Base-by-base conservation (phyloP, 73 alveolate species). In the Urostyla sp. region DNA sequence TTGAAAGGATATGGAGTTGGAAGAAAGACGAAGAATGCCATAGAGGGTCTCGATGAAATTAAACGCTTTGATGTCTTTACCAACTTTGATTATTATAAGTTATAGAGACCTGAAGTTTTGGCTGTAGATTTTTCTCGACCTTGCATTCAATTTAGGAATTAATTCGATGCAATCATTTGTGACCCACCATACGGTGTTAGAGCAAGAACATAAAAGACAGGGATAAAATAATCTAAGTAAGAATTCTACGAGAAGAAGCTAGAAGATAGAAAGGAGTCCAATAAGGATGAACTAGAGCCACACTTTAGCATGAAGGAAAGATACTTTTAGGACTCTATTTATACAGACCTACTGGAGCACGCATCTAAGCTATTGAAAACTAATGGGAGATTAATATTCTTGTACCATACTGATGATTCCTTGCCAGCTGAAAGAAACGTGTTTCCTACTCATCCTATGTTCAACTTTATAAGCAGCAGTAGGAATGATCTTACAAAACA, bases 181-280 rank as follows among this genome's bases (percentile, higher is more conserved):
- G 99, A 97, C 79, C 99, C 99, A 30, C 99, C 99, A 7, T 97
- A 97, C 88, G 99, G 99, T 2, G 92, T 97, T 74, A 86, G 99
- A 78, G 99, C 99, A 1, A 77, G 94, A 36, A 87, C 95, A 0
- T 81, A 95, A 66, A 84, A 91, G 56, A 80, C 91, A 34, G 96
- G 98, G 34, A 88, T 81, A 23, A 89, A 74, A 16, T 79, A 90
- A 85, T 90, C 73, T 69, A 90, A 92, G 87, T 27, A 87, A 58
- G 69, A 84, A 78, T 56, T 85, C 67, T 23, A 80, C 50, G 34
- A 66, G 31, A 46, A 67, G 31, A 52, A 60, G 56, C 66, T 23
- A 11, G 58, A 79, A 23, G 80, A 48, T 34, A 18, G 53, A 31
- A 32, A 72, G 30, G 24, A 57, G 53, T 32, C 75, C 28, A 73